phyloP scores from a whole-genome alignment of 2,329 filamentous ascomycete species.

The Colletotrichum eremochloae region DNA sequence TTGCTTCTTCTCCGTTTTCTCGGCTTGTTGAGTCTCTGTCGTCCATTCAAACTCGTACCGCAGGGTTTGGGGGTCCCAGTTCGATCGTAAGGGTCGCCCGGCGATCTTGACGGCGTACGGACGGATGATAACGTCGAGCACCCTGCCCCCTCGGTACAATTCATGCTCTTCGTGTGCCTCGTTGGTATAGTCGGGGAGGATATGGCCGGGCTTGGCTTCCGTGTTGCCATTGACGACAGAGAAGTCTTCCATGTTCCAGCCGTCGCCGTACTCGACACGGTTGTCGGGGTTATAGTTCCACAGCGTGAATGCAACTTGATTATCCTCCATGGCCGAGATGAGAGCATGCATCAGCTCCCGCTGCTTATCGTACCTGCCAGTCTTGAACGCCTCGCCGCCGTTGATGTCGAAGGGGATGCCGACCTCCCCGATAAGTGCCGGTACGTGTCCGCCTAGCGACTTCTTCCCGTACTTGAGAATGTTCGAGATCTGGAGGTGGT shows the following conservation, averaged over 20 bases:
- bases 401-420: constrained; percentile 59
- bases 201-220: constrained; percentile 44
- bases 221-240: constrained; percentile 55
- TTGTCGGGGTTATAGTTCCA: constrained; percentile 59
- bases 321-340: constrained; percentile 56
- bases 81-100: constrained; percentile 51
- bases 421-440: constrained; percentile 56
- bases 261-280: constrained; percentile 54
- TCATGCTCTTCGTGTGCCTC: constrained; percentile 50
- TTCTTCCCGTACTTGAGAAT: constrained; percentile 50
- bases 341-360: constrained; percentile 56
- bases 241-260: constrained; percentile 60
- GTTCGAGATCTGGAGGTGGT: constrained; percentile 54
- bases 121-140: constrained; percentile 56
- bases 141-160: constrained; percentile 54
- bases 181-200: constrained; percentile 52
- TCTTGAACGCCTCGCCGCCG: constrained; percentile 51
- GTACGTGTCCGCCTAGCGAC: constrained; percentile 51
- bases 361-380: constrained; percentile 56
- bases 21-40: constrained; percentile 12
- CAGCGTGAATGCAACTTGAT: constrained; percentile 54
- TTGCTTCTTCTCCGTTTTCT: constrained; percentile 1
- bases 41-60: constrained; percentile 53
- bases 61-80: constrained; percentile 53
- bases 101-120: constrained; percentile 58